Base-by-base conservation (phyloP, 768 basidiomycete species). In the Fistulinella prunicolor region DNA sequence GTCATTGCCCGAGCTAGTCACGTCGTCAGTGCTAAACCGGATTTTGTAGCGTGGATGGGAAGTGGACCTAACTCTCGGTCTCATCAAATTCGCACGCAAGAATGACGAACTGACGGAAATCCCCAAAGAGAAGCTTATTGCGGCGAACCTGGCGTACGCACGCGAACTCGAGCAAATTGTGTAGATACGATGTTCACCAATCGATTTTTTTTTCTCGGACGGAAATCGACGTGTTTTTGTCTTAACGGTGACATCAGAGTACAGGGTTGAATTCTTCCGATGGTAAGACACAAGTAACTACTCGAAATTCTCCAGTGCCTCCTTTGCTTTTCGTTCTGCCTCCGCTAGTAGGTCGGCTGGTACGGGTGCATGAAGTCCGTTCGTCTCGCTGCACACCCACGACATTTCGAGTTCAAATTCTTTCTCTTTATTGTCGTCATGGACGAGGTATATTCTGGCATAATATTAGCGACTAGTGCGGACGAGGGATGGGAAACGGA, bases 371-470 rank as follows among this genome's bases (percentile, higher is more conserved):
- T 97, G 94, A 40, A 84, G 65, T 44, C 83, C 82, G 24, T 83
- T 81, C 26, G 87, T 89, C 70, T 95, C 91, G 28, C 82, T 77
- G 32, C 93, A 83, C 49, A 97, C 84, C 96, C 96, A 99, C 29
- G 94, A 89, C 79, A 99, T 82, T 70, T 99, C 96, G 22, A 99
- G 80, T 65, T 98, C 96, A 55, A 99, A 98, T 42, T 94, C 90
- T 65, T 97, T 98, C 73, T 97, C 94, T 69, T 97, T 96, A 52
- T 89, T 85, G 64, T 98, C 96, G 54, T 98, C 95, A 63, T 99
- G 96, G 14, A 96, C 94, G 34, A 92, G 81, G 70, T 99, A 93
- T 64, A 98, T 95, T 64, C 95, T 99, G 64, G 23, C 37, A 41
- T 35, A 28, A 37, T 13, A 38, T 46, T 62, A 52, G 50, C 24